phyloP scores from a whole-genome alignment of 495 filamentous ascomycete species.

The Hypoxylon perforatum region DNA sequence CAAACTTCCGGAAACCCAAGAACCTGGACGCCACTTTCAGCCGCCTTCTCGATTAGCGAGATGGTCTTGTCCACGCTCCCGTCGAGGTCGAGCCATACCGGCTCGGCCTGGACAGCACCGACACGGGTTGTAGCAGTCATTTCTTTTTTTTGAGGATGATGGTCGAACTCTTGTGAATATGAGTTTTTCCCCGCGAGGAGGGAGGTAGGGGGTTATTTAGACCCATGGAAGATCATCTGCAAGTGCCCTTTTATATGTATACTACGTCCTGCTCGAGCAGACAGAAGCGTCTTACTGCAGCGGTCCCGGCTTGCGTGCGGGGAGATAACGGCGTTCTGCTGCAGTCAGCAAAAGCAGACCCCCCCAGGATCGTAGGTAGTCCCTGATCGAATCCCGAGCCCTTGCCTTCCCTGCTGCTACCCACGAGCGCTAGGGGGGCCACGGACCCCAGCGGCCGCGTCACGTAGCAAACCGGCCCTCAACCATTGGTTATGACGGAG shows the following conservation, averaged over 20 bases:
- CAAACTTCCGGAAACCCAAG: slow-evolving; percentile 67
- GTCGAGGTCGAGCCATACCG: slow-evolving; percentile 65
- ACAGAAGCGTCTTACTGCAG: slow-evolving; percentile 40
- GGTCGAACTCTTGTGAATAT: slow-evolving; percentile 3
- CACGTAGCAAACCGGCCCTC: slow-evolving; percentile 6
- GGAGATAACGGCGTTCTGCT: slow-evolving; percentile 41
- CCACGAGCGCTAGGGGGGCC: slow-evolving; percentile 4
- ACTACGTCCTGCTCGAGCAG: slow-evolving; percentile 11
- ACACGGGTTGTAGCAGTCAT: slow-evolving; percentile 49
- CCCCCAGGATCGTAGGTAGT: slow-evolving; percentile 35
- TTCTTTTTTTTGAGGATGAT: slow-evolving; percentile 17
- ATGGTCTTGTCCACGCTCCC: slow-evolving; percentile 64
- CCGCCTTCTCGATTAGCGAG: slow-evolving; percentile 62
- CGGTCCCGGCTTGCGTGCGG: slow-evolving; percentile 36
- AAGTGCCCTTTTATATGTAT: slow-evolving; percentile 35
- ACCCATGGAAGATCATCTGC: slow-evolving; percentile 26
- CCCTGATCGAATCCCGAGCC: slow-evolving; percentile 37
- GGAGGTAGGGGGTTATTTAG: slow-evolving; percentile 1
- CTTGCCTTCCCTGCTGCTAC: slow-evolving; percentile 15
- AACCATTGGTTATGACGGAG: slow-evolving; percentile 20
- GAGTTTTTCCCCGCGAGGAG: slow-evolving; percentile 1
- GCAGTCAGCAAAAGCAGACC: slow-evolving; percentile 43
- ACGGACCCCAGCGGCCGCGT: slow-evolving; percentile 29
- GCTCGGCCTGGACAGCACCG: slow-evolving; percentile 64
- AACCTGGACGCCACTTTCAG: slow-evolving; percentile 60